A percentile compares a stretch with the other conserved stretches of the same genome.
Conservation (phyloP, 2,329 filamentous ascomycete species). For the Calonectria hawksworthii region DNA sequence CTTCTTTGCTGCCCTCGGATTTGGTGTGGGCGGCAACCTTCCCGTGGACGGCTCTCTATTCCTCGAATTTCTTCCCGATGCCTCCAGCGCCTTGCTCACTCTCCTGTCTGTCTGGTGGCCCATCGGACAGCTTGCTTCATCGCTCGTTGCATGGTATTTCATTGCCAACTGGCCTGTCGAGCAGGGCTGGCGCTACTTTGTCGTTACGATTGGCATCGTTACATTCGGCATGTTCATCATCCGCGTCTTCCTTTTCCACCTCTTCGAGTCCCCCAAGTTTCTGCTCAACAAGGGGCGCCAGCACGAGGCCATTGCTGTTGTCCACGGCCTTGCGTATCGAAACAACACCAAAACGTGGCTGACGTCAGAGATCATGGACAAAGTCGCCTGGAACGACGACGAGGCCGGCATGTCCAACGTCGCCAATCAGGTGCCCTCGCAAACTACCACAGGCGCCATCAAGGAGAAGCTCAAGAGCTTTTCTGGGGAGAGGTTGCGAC, state of each 20-base stretch:
- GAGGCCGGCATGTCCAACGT: constrained; percentile 44
- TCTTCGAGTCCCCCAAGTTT: constrained; percentile 90
- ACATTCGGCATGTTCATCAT: constrained; percentile 84
- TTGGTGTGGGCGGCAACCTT: constrained; percentile 82
- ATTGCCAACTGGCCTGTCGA: constrained; percentile 77
- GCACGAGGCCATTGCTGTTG: constrained; percentile 82
- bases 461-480: constrained; percentile 75
- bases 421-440: constrained; percentile 26
- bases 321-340: constrained; percentile 82
- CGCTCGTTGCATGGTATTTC: constrained; percentile 81
- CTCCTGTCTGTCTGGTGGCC: constrained; percentile 92
- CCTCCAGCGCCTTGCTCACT: constrained; percentile 80
- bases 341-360: constrained; percentile 82
- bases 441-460: constrained; percentile 58
- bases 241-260: constrained; percentile 84
- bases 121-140: constrained; percentile 81
- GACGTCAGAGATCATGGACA: constrained; percentile 76
- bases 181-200: constrained; percentile 83
- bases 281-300: constrained; percentile 83
- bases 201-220: constrained; percentile 77
- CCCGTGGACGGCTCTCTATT: constrained; percentile 86
- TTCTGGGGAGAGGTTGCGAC: constrained; percentile 75
- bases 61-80: constrained; percentile 84
- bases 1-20: constrained; percentile 72
- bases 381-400: constrained; percentile 62